Evolutionary conservation across 495 filamentous ascomycete genomes (phyloP).

Genomic region (Hypoxylon crocopeplum): DNA sequence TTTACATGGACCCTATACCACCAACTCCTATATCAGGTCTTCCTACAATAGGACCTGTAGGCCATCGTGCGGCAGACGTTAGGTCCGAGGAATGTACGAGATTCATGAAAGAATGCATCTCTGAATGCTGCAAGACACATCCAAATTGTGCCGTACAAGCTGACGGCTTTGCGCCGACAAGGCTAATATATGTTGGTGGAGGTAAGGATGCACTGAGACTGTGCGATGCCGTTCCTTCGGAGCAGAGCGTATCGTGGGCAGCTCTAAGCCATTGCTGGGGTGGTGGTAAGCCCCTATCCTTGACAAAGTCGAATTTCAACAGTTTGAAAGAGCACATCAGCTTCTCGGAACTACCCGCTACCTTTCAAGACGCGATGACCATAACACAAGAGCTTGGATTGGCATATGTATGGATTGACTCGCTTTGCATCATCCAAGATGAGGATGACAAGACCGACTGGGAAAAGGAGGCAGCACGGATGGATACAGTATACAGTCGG

Average conservation of each 20-base stretch:
- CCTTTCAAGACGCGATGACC: constrained; percentile 37
- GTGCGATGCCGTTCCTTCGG: constrained; percentile 1
- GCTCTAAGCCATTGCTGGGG: constrained; percentile 44
- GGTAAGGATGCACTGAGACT: constrained; percentile 17
- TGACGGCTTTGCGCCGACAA: constrained; percentile 13
- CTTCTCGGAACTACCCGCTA: constrained; percentile 20
- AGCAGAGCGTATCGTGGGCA: constrained; percentile 21
- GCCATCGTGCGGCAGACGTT: constrained; percentile 11
- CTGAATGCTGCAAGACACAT: constrained; percentile 17
- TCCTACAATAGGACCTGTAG: constrained; percentile 7
- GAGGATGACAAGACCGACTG: constrained; percentile 46
- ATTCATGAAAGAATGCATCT: constrained; percentile 25
- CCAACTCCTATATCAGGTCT: constrained; percentile 18
- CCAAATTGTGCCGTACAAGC: neutral
- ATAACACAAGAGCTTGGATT: constrained; percentile 29
- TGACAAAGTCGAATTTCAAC: constrained; percentile 10
- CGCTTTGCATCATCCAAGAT: too few species aligned
- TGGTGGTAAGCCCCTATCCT: constrained; percentile 9
- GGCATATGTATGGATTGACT: constrained; percentile 45
- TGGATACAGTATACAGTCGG: constrained; percentile 38
- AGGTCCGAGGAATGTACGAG: constrained; percentile 19
- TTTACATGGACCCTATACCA: constrained; percentile 24
- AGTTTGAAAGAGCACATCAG: constrained; percentile 15
- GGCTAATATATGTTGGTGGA: constrained; percentile 21
- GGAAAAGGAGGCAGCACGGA: constrained; percentile 45